A percentile compares a stretch with the other conserved stretches of the same genome.
Evolutionary conservation across 1,139 yeast genomes (phyloP).

Genomic region (Kodamaea plutei): DNA sequence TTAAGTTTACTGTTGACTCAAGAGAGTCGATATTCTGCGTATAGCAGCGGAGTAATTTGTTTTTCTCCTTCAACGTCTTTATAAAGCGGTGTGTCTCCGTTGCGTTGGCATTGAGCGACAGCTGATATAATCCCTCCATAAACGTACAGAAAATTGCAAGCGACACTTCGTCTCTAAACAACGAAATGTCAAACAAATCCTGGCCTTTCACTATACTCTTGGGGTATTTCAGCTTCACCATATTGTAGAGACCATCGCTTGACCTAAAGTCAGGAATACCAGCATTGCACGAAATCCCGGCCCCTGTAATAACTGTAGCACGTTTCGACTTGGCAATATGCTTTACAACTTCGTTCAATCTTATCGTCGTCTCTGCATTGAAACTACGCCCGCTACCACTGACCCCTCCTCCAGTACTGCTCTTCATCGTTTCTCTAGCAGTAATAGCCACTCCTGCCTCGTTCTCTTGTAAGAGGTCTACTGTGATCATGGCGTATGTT

Average conservation of each 20-base stretch:
- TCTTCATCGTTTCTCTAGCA: no score
- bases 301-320: conserved; percentile 75
- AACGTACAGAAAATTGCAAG: conserved; percentile 71
- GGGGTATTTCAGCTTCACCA: conserved; percentile 64
- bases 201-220: conserved; percentile 69
- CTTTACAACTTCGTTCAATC: conserved; percentile 37
- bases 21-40: conserved; percentile 69
- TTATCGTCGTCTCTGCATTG: conserved; percentile 27
- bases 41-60: conserved; percentile 75
- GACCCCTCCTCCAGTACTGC: no score
- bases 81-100: conserved; percentile 83
- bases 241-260: conserved; percentile 73
- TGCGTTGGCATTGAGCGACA: conserved; percentile 64
- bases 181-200: conserved; percentile 81
- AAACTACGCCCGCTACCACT: no score
- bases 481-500: neutral
- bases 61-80: conserved; percentile 56
- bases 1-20: conserved; percentile 40
- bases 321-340: conserved; percentile 45
- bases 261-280: conserved; percentile 96
- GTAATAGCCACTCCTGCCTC: no score
- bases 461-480: neutral
- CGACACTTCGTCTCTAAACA: conserved; percentile 66
- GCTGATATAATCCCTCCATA: conserved; percentile 67
- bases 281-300: conserved; percentile 94